Base-by-base conservation (phyloP, 441 rosid species). In the Pelargonium cotyledonis region DNA sequence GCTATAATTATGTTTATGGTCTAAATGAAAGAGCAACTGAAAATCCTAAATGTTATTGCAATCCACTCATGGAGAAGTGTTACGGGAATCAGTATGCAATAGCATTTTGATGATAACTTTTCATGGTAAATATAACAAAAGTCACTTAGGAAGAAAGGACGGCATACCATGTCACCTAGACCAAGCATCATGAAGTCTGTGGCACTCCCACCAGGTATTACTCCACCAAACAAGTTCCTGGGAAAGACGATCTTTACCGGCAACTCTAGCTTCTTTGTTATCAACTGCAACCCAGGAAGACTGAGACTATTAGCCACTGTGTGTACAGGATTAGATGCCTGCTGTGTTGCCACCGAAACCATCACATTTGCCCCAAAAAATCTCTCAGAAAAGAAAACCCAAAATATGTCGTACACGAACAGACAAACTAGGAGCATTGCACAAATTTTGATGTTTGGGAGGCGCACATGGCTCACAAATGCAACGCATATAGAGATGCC, bases 341-440 rank as follows among this genome's bases (percentile, higher is more conserved):
- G 94, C 68, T 91, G 95, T 38, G 96, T 94, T 68, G 97, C 99
- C 63, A 94, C 99, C 0, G 97, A 84, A 16, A 94, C 97, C 99
- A 94, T 94, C 71, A 94, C 99, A 67, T 91, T 94, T 69, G 95
- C 96, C 73, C 99, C 99, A 77, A 94, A 94, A 80, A 89, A 86
- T 74, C 92, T 91, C 85, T 94, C 96, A 14, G 99, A 91, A 85
- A 85, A 94, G 87, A 94, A 94, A 71, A 94, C 99, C 99, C 99
- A 94, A 80, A 94, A 94, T 64, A 94, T 91, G 80, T 95, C 99
- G 71, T 95, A 91, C 18, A 91, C 89, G 68, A 94, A 94, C 76
- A 94, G 82, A 72, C 97, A 91, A 44, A 76, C 82, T 1, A 94
- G 90, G n/a, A 94, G 95, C 83, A 89, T 86, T 6, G 97, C 88